These are phyloP conservation scores for Erysimum cheiri DNA, from an alignment of 441 rosid genomes.

Conservation along the genomic window DNA sequence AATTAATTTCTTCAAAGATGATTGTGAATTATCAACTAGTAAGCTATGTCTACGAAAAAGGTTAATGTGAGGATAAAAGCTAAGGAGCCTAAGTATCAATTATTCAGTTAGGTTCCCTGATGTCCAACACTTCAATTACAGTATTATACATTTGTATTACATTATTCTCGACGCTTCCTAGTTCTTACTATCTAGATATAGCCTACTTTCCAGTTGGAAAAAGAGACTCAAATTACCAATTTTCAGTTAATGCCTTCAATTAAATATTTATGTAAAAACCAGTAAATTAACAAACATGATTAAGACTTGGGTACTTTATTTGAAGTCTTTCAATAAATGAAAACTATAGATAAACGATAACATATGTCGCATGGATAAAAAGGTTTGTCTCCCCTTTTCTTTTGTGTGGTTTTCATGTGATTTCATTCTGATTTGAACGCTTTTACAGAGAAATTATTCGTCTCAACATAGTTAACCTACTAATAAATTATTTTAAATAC, in stretches of 20 bases:
- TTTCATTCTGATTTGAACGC: neutral
- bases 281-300: constrained; percentile 10
- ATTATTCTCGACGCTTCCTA: constrained; percentile 34
- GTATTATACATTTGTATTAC: constrained; percentile 32
- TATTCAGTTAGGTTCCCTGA: constrained; percentile 43
- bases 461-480: too few relatives aligned
- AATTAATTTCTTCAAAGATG: neutral
- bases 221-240: neutral
- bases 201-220: constrained; percentile 39
- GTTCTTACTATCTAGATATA: constrained; percentile 33
- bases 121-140: constrained; percentile 37
- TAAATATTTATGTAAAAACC: constrained; percentile 3
- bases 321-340: neutral
- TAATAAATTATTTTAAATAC: too few relatives aligned
- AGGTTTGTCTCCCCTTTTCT: too few relatives aligned
- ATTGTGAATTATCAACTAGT: neutral
- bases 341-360: neutral
- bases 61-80: constrained; percentile 22
- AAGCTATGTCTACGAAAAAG: constrained; percentile 12
- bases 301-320: too few relatives aligned
- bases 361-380: neutral
- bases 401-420: neutral
- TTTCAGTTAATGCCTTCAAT: constrained; percentile 1
- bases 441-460: neutral
- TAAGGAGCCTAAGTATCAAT: constrained; percentile 30